Evolutionary conservation across 2,329 filamentous ascomycete species (phyloP), one percentile per base, ranked within the genome.

Genomic region (Zasmidium angulare): DNA sequence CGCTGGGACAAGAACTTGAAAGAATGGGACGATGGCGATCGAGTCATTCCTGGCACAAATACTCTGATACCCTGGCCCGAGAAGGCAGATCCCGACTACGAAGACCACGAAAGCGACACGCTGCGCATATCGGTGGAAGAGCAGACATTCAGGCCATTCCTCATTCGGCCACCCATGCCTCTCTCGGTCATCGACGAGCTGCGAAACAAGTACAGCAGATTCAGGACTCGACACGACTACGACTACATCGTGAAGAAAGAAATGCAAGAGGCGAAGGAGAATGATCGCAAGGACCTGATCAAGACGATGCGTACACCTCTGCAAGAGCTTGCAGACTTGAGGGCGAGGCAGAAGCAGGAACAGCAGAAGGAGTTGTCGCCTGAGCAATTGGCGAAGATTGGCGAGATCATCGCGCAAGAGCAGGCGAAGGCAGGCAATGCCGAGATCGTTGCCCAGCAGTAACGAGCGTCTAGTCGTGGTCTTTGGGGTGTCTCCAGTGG

Each of bases 171-270:
- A 23, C 93, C 93, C 14, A 91, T 96, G 83, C 92, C 93, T 3
- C 77, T 81, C 26, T 78, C 76, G n/a, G 84, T 97, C 40, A 83
- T 96, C 65, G 87, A 96, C 74, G 93, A 98, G 80, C 81, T 98
- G 72, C 84, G 92, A 72, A 89, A 89, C 79, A 89, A 87, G 73
- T 96, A 88, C 82, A 90, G 88, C 67, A 86, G 84, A 69, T 95
- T 93, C 85, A 83, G 92, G 70, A 91, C 87, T 55, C 82, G 90
- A 50, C 91, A 96, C 77, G 89, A 92, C 63, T 78, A 84, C 49
- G 89, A 88, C 74, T 96, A 89, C 72, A 75, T 93, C 54, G 80
- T 80, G 65, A 77, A 80, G 76, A 88, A 87, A 80, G 80, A 85
- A 74, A 77, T 80, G 60, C 82, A 88, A 72, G 87, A 84, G 61